Conservation (phyloP, 1,139 yeast species). For the Geotrichum armillariae region DNA sequence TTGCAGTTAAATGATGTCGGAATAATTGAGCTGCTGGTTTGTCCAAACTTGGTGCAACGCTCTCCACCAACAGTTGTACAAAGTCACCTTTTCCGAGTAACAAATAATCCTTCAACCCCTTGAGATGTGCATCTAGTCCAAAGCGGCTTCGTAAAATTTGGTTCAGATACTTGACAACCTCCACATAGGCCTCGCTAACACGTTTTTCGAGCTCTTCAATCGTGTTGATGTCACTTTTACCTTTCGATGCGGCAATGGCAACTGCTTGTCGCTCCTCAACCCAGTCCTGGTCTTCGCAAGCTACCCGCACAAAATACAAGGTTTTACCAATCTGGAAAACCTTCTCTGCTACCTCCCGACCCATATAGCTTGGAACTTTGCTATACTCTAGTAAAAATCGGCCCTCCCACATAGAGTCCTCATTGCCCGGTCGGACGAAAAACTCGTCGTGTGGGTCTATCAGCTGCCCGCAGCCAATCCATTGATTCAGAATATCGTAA, state of each 20-base stretch:
- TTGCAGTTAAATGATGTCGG: slow-evolving; percentile 63
- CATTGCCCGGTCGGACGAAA: slow-evolving; percentile 48
- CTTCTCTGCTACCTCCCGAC: slow-evolving; percentile 49
- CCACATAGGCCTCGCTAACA: slow-evolving; percentile 55
- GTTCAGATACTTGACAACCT: slow-evolving; percentile 57
- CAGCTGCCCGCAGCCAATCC: slow-evolving; percentile 73
- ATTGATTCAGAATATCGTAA: slow-evolving; percentile 56
- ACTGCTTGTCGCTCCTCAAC: slow-evolving; percentile 42
- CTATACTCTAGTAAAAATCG: slow-evolving; percentile 37
- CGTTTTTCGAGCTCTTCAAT: slow-evolving; percentile 46
- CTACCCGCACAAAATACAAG: slow-evolving; percentile 62
- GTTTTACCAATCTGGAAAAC: slow-evolving; percentile 79
- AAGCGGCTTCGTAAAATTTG: slow-evolving; percentile 51
- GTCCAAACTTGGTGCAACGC: slow-evolving; percentile 55
- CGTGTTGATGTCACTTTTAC: slow-evolving; percentile 22
- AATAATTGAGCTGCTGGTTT: slow-evolving; percentile 65
- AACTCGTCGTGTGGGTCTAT: slow-evolving; percentile 61
- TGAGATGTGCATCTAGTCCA: slow-evolving; percentile 55
- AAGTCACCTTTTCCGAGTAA: slow-evolving; percentile 79
- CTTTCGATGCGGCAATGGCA: slow-evolving; percentile 17
- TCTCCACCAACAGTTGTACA: slow-evolving; percentile 59
- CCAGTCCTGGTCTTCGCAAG: slow-evolving; percentile 66
- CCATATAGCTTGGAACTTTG: slow-evolving; percentile 62
- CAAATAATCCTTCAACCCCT: slow-evolving; percentile 63
- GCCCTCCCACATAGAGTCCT: slow-evolving; percentile 34